Evolutionary conservation across 2,329 filamentous ascomycete species (phyloP), one percentile per base, ranked within the genome.

Genomic region (Aspergillus glaucus): DNA sequence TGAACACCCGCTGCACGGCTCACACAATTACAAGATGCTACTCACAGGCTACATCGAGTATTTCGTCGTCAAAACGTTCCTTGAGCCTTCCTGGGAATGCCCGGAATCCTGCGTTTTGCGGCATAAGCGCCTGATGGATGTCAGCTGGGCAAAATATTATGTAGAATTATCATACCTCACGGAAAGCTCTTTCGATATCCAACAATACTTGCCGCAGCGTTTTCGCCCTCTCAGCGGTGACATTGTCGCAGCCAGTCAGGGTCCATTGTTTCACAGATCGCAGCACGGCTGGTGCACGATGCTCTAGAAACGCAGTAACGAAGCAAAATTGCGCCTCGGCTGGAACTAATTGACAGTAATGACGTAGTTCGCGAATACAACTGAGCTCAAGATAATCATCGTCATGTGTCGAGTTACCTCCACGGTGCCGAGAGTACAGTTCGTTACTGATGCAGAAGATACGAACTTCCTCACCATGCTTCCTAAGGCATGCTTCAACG

Each of bases 381-480:
- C 59, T 61, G 9, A 61, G 50, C 10, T 26, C 22, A 4, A 57
- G 39, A 21, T 57, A 62, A 2, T 43, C 48, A 6, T 46, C 21
- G 26, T 45, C 34, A 2, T 52, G 43, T 3, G 46, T 41, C 2
- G 19, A 8, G 1, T 45, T 39, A 7, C 26, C 30, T 4, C 42
- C 43, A 9, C 51, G 49, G 34, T 57, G 40, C 5, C 48, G 15
- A 1, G 37, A 14, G 17, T 59, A 61, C 3, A 57, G 43, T 7
- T 37, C 44, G 36, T 55, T 61, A 46, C 59, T 59, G 4, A 60
- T 54, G 34, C 54, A 61, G 21, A 60, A 60, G 3, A 59, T 44
- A 12, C 41, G 48, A 8, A 49, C 43, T 1, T 40, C 19, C 1
- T 15, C 28, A 4, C 26, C 28, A 21, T 19, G 8, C 12, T n/a